These are phyloP conservation scores for Zasmidium angulare DNA, from an alignment of 2,329 filamentous ascomycete genomes.

Conservation along the genomic window DNA sequence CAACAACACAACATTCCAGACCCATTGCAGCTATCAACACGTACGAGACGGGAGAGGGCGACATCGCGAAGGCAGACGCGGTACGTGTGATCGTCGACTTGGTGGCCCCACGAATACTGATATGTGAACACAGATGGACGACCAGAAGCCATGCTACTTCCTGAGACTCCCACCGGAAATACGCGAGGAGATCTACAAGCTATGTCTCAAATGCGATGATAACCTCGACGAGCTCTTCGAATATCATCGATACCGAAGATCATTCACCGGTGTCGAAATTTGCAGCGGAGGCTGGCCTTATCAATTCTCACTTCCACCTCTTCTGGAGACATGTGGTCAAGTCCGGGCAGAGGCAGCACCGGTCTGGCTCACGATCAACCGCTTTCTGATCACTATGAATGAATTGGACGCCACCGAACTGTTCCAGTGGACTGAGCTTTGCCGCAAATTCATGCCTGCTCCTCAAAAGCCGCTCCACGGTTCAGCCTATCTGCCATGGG, in stretches of 20 bases:
- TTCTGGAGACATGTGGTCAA: background rate
- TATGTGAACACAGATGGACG: background rate
- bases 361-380: background rate
- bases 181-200: conserved; percentile 2
- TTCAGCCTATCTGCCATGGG: background rate
- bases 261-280: no score
- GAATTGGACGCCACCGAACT: background rate
- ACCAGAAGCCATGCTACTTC: background rate
- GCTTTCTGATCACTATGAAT: background rate
- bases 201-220: background rate
- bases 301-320: no score
- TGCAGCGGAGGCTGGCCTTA: no score
- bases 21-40: no score
- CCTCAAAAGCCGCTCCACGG: background rate
- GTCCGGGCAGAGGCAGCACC: background rate
- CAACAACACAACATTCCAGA: no score
- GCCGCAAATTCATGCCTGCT: background rate
- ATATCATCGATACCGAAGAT: no score
- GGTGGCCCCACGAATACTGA: background rate
- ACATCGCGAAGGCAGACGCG: no score
- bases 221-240: background rate
- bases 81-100: background rate
- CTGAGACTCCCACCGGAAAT: background rate
- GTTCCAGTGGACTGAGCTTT: background rate
- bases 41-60: no score